Percentiles rank a stretch among this genome's conserved stretches.
These are phyloP conservation scores for Fusarium ramigenum DNA, from an alignment of 2,329 filamentous ascomycete genomes.

Conservation along the genomic window DNA sequence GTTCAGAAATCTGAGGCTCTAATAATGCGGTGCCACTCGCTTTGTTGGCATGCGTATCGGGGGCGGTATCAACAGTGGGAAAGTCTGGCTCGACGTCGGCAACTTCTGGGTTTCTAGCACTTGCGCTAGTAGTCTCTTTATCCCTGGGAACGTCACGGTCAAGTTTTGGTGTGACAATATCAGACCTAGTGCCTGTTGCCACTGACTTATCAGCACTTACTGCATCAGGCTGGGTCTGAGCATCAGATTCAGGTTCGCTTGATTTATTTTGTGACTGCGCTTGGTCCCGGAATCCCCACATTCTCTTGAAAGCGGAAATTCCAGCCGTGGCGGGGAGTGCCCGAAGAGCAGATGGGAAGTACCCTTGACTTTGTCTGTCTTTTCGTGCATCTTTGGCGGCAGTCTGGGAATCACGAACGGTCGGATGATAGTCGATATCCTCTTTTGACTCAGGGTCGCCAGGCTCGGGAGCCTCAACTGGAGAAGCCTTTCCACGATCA, in stretches of 20 bases:
- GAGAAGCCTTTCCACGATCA: constrained; percentile 4
- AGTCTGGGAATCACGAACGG: constrained; percentile 5
- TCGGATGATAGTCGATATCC: constrained; percentile 7
- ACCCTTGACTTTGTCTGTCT: constrained; percentile 23
- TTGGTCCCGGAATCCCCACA: constrained; percentile 34
- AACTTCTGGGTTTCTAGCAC: background rate
- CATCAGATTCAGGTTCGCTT: background rate
- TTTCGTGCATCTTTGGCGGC: constrained; percentile 11
- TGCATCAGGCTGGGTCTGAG: background rate
- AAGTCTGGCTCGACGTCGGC: constrained; percentile 4
- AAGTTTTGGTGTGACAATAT: background rate
- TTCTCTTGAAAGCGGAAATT: constrained; percentile 30
- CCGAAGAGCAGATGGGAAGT: constrained; percentile 37
- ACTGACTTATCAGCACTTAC: background rate
- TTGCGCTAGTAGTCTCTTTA: background rate
- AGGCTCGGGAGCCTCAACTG: background rate
- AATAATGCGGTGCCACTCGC: constrained; percentile 20
- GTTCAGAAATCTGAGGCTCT: constrained; percentile 43
- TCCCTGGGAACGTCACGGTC: background rate
- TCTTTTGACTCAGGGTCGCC: constrained; percentile 14
- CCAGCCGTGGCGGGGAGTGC: constrained; percentile 29
- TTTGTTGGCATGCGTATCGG: background rate
- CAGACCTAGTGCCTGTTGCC: background rate
- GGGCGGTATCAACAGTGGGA: background rate
- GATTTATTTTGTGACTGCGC: background rate